Evolutionary conservation across 2,329 filamentous ascomycete species (phyloP), one percentile per base, ranked within the genome.

Genomic region (Cladophialophora yegresii): DNA sequence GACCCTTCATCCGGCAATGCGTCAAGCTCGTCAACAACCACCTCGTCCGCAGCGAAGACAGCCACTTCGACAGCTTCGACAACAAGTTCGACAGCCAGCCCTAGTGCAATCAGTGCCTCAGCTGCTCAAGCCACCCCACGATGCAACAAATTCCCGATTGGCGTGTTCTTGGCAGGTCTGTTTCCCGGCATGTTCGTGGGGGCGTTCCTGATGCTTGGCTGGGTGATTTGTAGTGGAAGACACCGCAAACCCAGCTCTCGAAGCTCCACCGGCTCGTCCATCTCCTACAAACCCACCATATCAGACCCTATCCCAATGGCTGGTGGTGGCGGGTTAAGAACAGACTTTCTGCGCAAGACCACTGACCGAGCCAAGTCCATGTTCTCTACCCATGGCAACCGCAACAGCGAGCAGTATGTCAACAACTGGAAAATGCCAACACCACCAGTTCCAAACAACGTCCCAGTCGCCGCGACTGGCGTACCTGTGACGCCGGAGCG

Each of bases 201-300:
- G 6, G 74, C 76, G 76, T 54, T 88, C 79, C 40, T 81, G 77
- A 72, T 84, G 84, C 40, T 85, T 82, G 68, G 81, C 75, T 73
- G 87, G 61, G 70, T 75, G 43, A 73, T 75, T 61, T 78, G 75
- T 67, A 69, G 78, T 59, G 73, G 78, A 55, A 73, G 74, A 22
- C 61, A 67, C 30, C 63, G 58, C 10, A 70, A 69, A 51, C 63
- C 68, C 2, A 55, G 57, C 40, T 47, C 54, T 8, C 62, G 65
- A 20, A 43, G 54, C 57, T 66, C 67, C 6, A 47, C 63, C 13
- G 58, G 59, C 43, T 67, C 67, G 6, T 69, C 66, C 7, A 60
- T 64, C 40, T 50, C 47, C 30, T 66, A 67, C 51, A 67, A 70
- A 61, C 70, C 70, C 4, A 64, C 65, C 22, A 71, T 71, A 30